Base-by-base conservation (phyloP, 345 rosid species). In the Kernera saxatilis region DNA sequence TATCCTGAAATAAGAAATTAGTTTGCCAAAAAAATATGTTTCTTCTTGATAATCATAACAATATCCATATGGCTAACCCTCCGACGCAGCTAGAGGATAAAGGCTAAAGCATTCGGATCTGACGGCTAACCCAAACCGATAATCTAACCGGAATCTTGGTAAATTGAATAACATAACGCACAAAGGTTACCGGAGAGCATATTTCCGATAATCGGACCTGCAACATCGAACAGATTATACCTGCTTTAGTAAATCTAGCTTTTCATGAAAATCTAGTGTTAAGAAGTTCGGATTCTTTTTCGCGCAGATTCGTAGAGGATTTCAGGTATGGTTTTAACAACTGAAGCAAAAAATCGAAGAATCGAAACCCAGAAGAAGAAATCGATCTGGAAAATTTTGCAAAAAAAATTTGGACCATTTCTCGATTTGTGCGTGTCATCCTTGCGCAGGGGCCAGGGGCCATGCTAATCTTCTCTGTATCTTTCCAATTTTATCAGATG, bases 401-500 rank as follows among this genome's bases (percentile, higher is more conserved):
- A 14, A 48, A 64, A 35, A 48, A 65, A 65, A 22, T 49, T 49
- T 64, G 46, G 46, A 64, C 22, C 58, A 49, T 64, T 64, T 64
- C 57, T 67, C n/a, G 41, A 40, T 67, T 26, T 39, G 30, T 40
- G 71, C 57, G 35, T 66, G 71, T 66, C 71, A 66, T 66, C 70
- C 49, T 66, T 66, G 70, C 27, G 49, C 71, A 67, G 40, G 51
- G 40, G 40, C 71, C 71, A 67, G 40, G 51, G 40, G 40, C 71
- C 51, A 66, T 66, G 60, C 60, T 66, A 50, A 66, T 66, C 49
- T 66, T 64, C 68, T 63, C 55, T 63, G 55, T 63, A 63, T 63
- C 36, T 41, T 52, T 52, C 52, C 72, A 67, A 67, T 67, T 67
- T 67, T 53, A 54, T 53, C 53, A 11, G 63, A 67, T 67, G 43